phyloP scores from a whole-genome alignment of 495 filamentous ascomycete species.

The Penicilliopsis zonata region DNA sequence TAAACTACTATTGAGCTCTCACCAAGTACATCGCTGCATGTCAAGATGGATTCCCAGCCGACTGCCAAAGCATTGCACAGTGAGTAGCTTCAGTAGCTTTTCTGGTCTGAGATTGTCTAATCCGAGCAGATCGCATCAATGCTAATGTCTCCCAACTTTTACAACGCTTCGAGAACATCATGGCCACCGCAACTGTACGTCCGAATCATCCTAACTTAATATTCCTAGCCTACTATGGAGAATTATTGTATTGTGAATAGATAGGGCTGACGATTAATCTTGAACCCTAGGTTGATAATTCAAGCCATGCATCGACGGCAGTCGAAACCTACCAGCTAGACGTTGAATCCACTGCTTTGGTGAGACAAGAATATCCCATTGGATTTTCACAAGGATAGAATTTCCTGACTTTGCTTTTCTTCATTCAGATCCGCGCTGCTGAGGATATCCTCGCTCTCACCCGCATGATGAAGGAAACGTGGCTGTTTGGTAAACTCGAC shows the following conservation, averaged over 20 bases:
- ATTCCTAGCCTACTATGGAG: conserved; percentile 2
- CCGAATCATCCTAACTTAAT: neutral
- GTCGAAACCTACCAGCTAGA: conserved; percentile 50
- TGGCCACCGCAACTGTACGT: conserved; percentile 43
- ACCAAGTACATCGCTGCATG: neutral
- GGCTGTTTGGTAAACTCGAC: conserved; percentile 61
- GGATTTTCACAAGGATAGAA: neutral
- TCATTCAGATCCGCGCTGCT: conserved; percentile 45
- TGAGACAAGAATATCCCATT: conserved; percentile 21
- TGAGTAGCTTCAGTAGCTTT: conserved; percentile 6
- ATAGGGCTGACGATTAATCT: too few relatives aligned
- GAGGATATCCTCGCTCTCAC: conserved; percentile 55
- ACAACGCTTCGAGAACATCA: conserved; percentile 49
- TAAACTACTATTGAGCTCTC: neutral
- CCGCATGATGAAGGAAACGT: conserved; percentile 58
- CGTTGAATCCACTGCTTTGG: conserved; percentile 51
- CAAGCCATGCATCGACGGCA: conserved; percentile 34
- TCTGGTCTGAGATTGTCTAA: neutral
- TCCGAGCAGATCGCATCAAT: conserved; percentile 38
- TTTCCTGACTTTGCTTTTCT: too few relatives aligned
- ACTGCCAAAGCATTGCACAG: conserved; percentile 27
- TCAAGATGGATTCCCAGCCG: conserved; percentile 25
- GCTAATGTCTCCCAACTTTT: conserved; percentile 42
- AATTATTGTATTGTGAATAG: too few relatives aligned
- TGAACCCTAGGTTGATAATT: conserved; percentile 25